These are phyloP conservation scores for Penicillium angulare DNA, from an alignment of 495 filamentous ascomycete genomes.

Conservation along the genomic window DNA sequence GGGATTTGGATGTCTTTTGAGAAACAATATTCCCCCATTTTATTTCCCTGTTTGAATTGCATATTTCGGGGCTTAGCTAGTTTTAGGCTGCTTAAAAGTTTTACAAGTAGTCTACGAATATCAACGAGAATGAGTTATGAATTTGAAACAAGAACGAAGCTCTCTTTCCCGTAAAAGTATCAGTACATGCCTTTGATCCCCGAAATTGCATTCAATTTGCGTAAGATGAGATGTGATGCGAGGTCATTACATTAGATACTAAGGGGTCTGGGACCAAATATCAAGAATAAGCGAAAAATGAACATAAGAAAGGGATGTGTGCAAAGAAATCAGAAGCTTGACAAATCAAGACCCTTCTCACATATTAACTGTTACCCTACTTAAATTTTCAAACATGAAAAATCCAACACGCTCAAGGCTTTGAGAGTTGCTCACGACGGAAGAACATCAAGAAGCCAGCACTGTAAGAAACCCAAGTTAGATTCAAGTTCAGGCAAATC, in stretches of 20 bases:
- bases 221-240: neutral
- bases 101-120: slow-evolving; percentile 18
- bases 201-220: neutral
- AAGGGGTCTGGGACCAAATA: neutral
- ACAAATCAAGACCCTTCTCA: neutral
- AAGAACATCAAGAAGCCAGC: slow-evolving; percentile 68
- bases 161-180: neutral
- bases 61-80: slow-evolving; percentile 9
- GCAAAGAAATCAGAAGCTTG: neutral
- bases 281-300: neutral
- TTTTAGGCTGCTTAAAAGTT: slow-evolving; percentile 13
- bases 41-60: slow-evolving; percentile 5
- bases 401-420: slow-evolving; percentile 46
- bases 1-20: slow-evolving; percentile 11
- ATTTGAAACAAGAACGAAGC: neutral
- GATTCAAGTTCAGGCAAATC: neutral
- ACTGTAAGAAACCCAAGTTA: slow-evolving; percentile 19
- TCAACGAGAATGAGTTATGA: slow-evolving; percentile 31
- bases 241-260: slow-evolving; percentile 14
- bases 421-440: slow-evolving; percentile 68
- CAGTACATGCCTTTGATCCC: neutral
- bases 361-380: neutral
- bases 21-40: slow-evolving; percentile 25
- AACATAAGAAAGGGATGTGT: neutral
- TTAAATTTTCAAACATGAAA: neutral